Conservation (phyloP, 2,329 filamentous ascomycete genomes). For the Chaetoscypha palmicola region DNA sequence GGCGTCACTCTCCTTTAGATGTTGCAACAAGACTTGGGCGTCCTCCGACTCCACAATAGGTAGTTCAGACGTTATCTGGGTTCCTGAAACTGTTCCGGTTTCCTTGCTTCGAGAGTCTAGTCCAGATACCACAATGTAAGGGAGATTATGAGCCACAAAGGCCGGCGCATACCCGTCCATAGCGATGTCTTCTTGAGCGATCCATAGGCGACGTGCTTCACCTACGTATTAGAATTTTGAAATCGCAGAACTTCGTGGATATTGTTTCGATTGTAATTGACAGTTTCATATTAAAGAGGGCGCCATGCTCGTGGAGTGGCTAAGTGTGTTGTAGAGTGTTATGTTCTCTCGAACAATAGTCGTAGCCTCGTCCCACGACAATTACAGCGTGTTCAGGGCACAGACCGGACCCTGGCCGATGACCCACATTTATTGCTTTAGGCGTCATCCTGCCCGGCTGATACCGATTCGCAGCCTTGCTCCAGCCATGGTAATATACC, state of each 20-base stretch:
- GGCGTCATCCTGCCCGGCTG: neutral
- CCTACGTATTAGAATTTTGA: too few relatives aligned
- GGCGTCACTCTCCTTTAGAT: constrained; percentile 60
- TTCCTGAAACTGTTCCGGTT: constrained; percentile 35
- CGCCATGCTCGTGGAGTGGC: too few relatives aligned
- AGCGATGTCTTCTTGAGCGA: constrained; percentile 16
- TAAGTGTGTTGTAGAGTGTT: too few relatives aligned
- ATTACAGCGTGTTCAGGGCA: too few relatives aligned
- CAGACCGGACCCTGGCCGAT: too few relatives aligned
- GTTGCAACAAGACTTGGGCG: constrained; percentile 56
- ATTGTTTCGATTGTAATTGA: too few relatives aligned
- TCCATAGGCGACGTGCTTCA: constrained; percentile 27
- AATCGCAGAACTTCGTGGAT: too few relatives aligned
- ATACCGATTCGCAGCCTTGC: neutral
- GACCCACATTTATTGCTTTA: too few relatives aligned
- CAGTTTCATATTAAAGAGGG: too few relatives aligned
- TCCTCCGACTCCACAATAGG: constrained; percentile 58
- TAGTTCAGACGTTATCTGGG: constrained; percentile 61
- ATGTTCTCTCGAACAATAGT: too few relatives aligned
- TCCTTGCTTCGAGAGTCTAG: constrained; percentile 45
- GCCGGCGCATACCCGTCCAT: constrained; percentile 77
- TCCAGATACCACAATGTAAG: constrained; percentile 75
- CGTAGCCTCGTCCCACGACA: too few relatives aligned
- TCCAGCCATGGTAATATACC: neutral
- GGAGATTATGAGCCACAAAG: constrained; percentile 82